phyloP scores from a whole-genome alignment of 805 yeast species.

The Candida succiphila region DNA sequence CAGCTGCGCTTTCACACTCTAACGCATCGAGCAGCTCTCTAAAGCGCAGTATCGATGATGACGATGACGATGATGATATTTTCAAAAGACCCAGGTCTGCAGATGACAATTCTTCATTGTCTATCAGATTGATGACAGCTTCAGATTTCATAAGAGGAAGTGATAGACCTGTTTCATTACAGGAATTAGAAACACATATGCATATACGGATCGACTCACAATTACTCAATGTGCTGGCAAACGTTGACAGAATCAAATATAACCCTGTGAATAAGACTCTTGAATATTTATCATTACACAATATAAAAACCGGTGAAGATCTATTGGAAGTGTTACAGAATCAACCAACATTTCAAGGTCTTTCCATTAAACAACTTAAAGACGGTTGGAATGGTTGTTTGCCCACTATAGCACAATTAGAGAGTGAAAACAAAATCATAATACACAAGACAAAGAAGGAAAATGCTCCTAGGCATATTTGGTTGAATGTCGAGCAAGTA shows the following conservation, averaged over 20 bases:
- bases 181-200: slow-evolving; percentile 58
- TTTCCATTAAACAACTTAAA: slow-evolving; percentile 61
- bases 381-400: slow-evolving; percentile 95
- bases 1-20: slow-evolving; percentile 3
- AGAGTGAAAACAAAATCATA: slow-evolving; percentile 63
- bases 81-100: neutral
- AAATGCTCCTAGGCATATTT: slow-evolving; percentile 81
- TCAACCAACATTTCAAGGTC: slow-evolving; percentile 83
- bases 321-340: slow-evolving; percentile 61
- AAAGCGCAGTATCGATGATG: slow-evolving; percentile 4
- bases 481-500: slow-evolving; percentile 74
- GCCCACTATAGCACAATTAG: slow-evolving; percentile 69
- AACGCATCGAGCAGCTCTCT: slow-evolving; percentile 4
- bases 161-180: slow-evolving; percentile 60
- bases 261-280: slow-evolving; percentile 53
- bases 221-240: slow-evolving; percentile 60
- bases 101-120: slow-evolving; percentile 37
- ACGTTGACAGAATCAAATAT: slow-evolving; percentile 68
- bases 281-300: slow-evolving; percentile 83
- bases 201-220: slow-evolving; percentile 51
- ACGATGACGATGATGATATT: slow-evolving; percentile 6
- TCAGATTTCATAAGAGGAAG: slow-evolving; percentile 75
- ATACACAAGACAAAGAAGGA: slow-evolving; percentile 91
- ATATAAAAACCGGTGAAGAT: slow-evolving; percentile 74
- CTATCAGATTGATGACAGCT: slow-evolving; percentile 83